These are phyloP conservation scores for Lepraria neglecta DNA, from an alignment of 495 filamentous ascomycete genomes.

Conservation along the genomic window DNA sequence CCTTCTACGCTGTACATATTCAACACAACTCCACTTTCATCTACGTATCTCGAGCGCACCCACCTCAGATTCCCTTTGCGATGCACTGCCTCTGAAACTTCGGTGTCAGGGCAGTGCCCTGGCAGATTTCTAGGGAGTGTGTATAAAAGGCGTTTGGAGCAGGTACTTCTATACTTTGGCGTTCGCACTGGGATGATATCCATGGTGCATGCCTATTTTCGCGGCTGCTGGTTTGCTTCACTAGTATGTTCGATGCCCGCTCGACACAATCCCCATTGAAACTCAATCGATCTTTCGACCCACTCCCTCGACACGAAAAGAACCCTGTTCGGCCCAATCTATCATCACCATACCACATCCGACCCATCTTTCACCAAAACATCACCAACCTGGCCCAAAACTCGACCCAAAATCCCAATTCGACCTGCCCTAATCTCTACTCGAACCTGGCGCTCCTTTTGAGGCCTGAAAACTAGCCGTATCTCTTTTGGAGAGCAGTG, in stretches of 20 bases:
- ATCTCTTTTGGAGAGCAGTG: conserved; percentile 3
- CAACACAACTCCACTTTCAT: background rate
- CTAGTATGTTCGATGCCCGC: background rate
- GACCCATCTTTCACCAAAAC: background rate
- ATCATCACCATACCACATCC: background rate
- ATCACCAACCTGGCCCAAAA: background rate
- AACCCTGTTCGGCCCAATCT: background rate
- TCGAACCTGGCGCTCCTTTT: conserved; percentile 11
- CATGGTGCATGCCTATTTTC: conserved; percentile 10
- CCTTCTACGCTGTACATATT: conserved; percentile 17
- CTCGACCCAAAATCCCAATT: background rate
- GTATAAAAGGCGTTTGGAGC: conserved; percentile 17
- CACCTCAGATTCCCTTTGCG: background rate
- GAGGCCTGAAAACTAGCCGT: conserved; percentile 14
- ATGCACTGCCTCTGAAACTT: conserved; percentile 7
- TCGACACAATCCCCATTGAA: background rate
- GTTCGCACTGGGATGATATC: conserved; percentile 13
- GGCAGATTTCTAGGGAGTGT: conserved; percentile 3
- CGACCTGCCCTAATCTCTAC: background rate
- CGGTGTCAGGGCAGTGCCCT: background rate
- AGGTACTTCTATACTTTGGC: background rate
- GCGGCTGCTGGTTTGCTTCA: conserved; percentile 6
- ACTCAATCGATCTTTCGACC: background rate
- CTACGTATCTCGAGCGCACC: conserved; percentile 2
- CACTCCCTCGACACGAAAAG: background rate